phyloP scores from a whole-genome alignment of 208 protist species.

The Leishmania major region DNA sequence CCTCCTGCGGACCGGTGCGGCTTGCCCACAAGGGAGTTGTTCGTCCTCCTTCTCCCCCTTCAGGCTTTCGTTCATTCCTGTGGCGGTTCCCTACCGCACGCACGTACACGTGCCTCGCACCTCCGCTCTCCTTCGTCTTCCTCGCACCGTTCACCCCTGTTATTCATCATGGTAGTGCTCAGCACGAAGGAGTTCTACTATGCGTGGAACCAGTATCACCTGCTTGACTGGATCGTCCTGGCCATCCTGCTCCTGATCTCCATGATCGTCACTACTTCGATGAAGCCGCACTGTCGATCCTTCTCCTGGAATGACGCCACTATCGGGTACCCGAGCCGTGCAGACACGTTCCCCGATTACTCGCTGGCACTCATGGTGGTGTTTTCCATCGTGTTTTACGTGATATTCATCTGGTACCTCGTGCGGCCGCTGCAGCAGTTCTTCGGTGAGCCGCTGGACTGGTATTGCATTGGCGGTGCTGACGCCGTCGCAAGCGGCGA shows the following conservation, averaged over 20 bases:
- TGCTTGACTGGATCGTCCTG: conserved; percentile 50
- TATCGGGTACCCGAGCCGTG: conserved; percentile 52
- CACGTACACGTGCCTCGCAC: not conserved
- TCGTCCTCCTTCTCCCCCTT: not conserved
- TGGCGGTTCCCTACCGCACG: not conserved
- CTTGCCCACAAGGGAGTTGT: too few species aligned
- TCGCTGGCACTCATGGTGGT: conserved; percentile 51
- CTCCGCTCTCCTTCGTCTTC: not conserved
- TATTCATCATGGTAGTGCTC: conserved; percentile 6
- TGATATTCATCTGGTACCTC: conserved; percentile 41
- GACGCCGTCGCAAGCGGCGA: not conserved
- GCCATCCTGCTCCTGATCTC: conserved; percentile 24
- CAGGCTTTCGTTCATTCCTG: not conserved
- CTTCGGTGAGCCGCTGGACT: conserved; percentile 35
- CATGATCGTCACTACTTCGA: conserved; percentile 6
- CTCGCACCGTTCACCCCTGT: not conserved
- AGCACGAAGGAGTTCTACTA: conserved; percentile 4
- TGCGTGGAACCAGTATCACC: conserved; percentile 47
- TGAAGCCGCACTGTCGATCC: conserved; percentile 56
- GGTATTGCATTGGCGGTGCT: conserved; percentile 14
- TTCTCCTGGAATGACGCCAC: conserved; percentile 78
- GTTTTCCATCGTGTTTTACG: conserved; percentile 37
- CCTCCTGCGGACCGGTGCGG: too few species aligned
- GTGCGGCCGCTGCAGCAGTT: conserved; percentile 32
- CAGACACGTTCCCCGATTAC: conserved; percentile 69